Conservation (phyloP, 768 basidiomycete genomes). For the Hericium coralloides region DNA sequence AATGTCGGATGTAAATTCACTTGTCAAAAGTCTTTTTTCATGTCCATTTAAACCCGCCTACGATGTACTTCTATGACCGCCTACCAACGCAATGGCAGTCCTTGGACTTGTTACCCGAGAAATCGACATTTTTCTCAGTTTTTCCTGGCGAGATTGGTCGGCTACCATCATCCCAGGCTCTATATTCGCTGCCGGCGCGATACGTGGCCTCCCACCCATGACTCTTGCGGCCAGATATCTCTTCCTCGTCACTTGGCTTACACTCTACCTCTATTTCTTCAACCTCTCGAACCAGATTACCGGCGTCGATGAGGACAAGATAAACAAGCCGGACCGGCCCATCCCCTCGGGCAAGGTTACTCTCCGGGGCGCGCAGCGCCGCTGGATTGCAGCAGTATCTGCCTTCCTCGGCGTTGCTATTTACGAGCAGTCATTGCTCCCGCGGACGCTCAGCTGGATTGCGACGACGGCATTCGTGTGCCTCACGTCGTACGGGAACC, state of each 20-base stretch:
- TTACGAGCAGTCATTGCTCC: not conserved
- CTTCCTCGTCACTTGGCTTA: slow-evolving; percentile 17
- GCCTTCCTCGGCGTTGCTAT: not conserved
- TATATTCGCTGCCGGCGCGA: not conserved
- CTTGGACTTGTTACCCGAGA: not conserved
- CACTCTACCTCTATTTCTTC: slow-evolving; percentile 20
- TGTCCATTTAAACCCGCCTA: no score
- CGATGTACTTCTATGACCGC: not conserved
- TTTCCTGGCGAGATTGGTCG: not conserved
- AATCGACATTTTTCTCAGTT: not conserved
- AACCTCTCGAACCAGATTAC: slow-evolving; percentile 20
- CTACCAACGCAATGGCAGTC: not conserved
- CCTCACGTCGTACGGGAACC: not conserved
- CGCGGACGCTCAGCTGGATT: not conserved
- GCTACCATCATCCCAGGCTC: not conserved
- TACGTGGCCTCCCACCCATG: not conserved
- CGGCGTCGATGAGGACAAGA: slow-evolving; percentile 16
- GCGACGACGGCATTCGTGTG: not conserved
- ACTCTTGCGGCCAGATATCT: not conserved
- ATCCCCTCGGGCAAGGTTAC: slow-evolving; percentile 20
- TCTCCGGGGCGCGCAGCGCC: not conserved
- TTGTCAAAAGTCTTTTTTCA: no score
- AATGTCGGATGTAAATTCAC: no score
- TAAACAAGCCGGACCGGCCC: slow-evolving; percentile 23
- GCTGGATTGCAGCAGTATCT: not conserved